phyloP scores from a whole-genome alignment of 2,329 filamentous ascomycete genomes.

The Colletotrichum incanum region DNA sequence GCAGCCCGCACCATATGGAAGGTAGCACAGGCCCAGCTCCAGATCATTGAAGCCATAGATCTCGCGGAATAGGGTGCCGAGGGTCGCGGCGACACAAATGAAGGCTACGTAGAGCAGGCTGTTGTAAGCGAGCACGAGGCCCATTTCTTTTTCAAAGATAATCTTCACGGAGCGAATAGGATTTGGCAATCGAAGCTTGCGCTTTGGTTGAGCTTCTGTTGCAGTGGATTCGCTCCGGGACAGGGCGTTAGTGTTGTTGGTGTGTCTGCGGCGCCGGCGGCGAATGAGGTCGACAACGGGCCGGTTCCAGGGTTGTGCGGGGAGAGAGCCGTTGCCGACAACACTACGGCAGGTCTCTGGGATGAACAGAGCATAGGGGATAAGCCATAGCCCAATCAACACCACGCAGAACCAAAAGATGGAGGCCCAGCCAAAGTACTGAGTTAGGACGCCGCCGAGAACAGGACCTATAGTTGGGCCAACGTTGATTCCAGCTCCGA shows the following conservation, averaged over 20 bases:
- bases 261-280: conserved; percentile 49
- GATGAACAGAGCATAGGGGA: conserved; percentile 69
- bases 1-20: conserved; percentile 69
- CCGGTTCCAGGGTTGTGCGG: conserved; percentile 71
- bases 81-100: conserved; percentile 67
- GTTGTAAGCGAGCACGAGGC: conserved; percentile 67
- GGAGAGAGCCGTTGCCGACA: conserved; percentile 75
- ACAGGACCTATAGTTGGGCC: conserved; percentile 71
- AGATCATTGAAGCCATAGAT: conserved; percentile 68
- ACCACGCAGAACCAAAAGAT: conserved; percentile 81
- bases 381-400: conserved; percentile 63
- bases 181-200: conserved; percentile 69
- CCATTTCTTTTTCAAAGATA: conserved; percentile 72
- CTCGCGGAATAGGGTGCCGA: conserved; percentile 66
- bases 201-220: conserved; percentile 50
- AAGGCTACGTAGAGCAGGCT: conserved; percentile 71
- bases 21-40: conserved; percentile 68
- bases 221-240: conserved; percentile 51
- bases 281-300: conserved; percentile 67
- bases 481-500: conserved; percentile 72
- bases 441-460: conserved; percentile 74
- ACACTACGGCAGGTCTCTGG: conserved; percentile 74
- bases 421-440: conserved; percentile 77
- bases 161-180: conserved; percentile 69
- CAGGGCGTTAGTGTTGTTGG: conserved; percentile 40